Conservation (phyloP, 1,284 basidiomycete species). For the Inonotus hispidus region DNA sequence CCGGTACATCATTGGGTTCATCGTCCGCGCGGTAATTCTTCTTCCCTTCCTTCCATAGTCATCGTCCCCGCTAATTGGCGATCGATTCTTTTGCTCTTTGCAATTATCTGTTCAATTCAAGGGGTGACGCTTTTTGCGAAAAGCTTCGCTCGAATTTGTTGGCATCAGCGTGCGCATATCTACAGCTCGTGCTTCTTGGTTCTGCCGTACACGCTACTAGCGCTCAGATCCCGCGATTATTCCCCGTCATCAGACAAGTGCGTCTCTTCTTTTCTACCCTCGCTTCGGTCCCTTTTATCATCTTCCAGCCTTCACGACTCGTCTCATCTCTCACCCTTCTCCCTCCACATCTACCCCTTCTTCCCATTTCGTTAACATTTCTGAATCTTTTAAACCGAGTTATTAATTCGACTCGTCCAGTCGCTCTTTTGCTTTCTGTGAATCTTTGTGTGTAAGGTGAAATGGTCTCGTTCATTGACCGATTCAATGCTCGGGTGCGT, state of each 20-base stretch:
- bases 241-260: background rate
- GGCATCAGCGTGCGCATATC: background rate
- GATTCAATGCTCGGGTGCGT: constrained; percentile 11
- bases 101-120: too few relatives aligned
- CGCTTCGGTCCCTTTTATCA: background rate
- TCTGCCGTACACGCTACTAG: background rate
- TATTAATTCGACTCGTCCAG: background rate
- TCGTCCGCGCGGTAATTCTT: background rate
- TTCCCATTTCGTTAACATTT: background rate
- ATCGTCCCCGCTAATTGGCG: too few relatives aligned
- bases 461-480: constrained; percentile 6
- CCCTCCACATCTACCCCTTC: background rate
- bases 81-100: too few relatives aligned
- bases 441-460: background rate
- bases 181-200: background rate
- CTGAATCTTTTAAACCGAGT: background rate
- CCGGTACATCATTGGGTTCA: background rate
- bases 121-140: background rate
- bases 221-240: background rate
- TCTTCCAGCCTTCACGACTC: background rate
- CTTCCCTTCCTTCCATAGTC: background rate
- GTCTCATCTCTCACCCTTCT: background rate
- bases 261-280: background rate
- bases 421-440: background rate
- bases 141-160: background rate